Base-by-base conservation (phyloP, 805 yeast species). In the Diddensiella transvaalensis region DNA sequence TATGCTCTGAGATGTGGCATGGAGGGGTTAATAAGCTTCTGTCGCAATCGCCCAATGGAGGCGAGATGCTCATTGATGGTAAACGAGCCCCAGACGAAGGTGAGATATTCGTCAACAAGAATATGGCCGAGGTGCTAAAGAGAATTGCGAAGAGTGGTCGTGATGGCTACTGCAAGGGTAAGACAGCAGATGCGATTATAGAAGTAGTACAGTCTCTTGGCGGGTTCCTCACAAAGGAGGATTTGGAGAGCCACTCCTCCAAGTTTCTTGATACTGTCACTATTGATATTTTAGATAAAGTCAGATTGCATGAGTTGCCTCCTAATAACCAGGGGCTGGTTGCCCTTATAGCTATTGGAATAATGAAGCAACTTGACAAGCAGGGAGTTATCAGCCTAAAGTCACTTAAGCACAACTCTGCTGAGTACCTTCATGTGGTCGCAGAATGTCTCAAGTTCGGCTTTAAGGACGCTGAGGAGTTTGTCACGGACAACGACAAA, bases 311-410 rank as follows among this genome's bases (percentile, higher is more conserved):
- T 87, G 93, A 86, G 62, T 80, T 85, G 53, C 93, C 95, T 8
- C 95, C 95, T 11, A 85, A 82, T 63, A 87, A 91, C 3, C 87
- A 86, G 46, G 95, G 95, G 5, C 65, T 86, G 11, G 85, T 86
- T 40, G 93, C 90, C 0, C 68, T 86, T 43, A 67, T 84, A 15
- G 81, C 91, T 0, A 64, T 85, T 43, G 93, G 91, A 0, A 70
- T 83, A 39, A 74, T 86, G 53, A 74, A 73, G 55, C 76, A 77
- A 32, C 69, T 86, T 50, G 78, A 78, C 26, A 67, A 67, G 15
- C 50, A 59, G 15, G 76, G 77, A 2, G 60, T 58, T 15, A 65
- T 72, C 10, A 71, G 78, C 44, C 59, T 83, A 37, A 49, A 53
- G 29, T 46, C 51, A 15, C 51, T 63, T 46, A 55, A 64, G 40